Conservation (phyloP, 768 basidiomycete species). For the Phlegmacium glaucopus region DNA sequence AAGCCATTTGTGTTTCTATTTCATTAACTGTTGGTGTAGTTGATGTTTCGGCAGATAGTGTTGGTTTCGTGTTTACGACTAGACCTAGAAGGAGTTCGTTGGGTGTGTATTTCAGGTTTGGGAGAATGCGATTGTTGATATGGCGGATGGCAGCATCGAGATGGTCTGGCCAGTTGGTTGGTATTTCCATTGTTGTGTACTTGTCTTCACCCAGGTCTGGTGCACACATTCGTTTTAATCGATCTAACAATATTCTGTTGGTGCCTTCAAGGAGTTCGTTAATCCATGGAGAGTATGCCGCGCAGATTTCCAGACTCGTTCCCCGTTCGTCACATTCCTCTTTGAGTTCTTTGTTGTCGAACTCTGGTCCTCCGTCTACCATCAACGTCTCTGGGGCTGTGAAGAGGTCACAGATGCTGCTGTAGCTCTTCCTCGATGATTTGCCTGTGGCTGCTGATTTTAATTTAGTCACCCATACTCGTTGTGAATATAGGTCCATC, state of each 20-base stretch:
- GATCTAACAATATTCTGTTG: constrained; percentile 28
- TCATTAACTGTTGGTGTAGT: constrained; percentile 1
- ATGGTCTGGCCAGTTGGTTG: constrained; percentile 27
- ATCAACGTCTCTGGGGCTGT: constrained; percentile 20
- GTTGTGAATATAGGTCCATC: constrained; percentile 28
- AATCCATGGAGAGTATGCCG: too few species aligned
- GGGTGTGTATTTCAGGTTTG: constrained; percentile 20
- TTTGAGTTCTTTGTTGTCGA: too few species aligned
- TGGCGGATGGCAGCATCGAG: constrained; percentile 23
- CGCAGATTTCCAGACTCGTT: too few species aligned
- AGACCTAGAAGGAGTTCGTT: constrained; percentile 30
- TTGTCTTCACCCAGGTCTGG: constrained; percentile 21
- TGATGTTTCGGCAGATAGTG: constrained; percentile 1
- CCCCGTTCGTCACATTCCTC: too few species aligned
- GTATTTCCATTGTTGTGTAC: constrained; percentile 16
- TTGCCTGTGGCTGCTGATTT: constrained; percentile 25
- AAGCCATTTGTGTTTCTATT: constrained; percentile 20
- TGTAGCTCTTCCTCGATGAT: constrained; percentile 17
- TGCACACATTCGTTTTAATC: constrained; percentile 26
- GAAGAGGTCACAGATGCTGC: constrained; percentile 21
- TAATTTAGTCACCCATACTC: constrained; percentile 26
- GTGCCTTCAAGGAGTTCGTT: constrained; percentile 14
- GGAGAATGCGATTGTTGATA: constrained; percentile 22
- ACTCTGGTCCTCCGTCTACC: too few species aligned
- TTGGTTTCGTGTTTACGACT: constrained; percentile 23